Conservation (phyloP, 2,329 filamentous ascomycete species). For the Talaromyces pinophilus region DNA sequence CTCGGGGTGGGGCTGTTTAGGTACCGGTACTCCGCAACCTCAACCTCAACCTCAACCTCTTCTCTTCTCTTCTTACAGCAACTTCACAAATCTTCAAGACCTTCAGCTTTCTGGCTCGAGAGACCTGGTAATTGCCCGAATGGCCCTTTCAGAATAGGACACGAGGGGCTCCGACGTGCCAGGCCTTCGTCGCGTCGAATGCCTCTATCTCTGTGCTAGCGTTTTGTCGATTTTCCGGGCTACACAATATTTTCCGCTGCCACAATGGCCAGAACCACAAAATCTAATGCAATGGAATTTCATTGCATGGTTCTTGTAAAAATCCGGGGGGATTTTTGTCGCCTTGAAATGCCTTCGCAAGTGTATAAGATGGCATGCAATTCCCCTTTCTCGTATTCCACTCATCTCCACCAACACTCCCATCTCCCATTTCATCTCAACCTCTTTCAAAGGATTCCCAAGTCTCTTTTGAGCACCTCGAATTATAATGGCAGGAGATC, state of each 20-base stretch:
- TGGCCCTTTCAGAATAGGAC: background rate
- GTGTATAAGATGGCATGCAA: background rate
- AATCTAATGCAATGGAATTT: background rate
- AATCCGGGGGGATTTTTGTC: background rate
- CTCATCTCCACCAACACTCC: background rate
- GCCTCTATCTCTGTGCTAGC: background rate
- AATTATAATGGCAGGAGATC: background rate
- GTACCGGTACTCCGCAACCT: no score
- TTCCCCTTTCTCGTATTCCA: background rate
- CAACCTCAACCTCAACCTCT: no score
- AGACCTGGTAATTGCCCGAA: background rate
- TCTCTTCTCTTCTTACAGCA: background rate
- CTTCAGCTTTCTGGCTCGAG: background rate
- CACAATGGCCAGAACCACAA: background rate
- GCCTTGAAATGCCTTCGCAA: background rate
- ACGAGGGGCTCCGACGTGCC: background rate
- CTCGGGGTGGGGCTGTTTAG: no score
- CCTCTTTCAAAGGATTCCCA: background rate
- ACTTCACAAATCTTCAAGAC: background rate
- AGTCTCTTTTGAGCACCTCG: background rate
- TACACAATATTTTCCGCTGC: background rate
- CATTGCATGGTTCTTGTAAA: background rate
- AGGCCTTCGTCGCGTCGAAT: background rate
- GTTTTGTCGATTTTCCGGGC: background rate
- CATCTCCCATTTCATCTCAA: background rate